Evolutionary conservation across 495 filamentous ascomycete species (phyloP), one percentile per base, ranked within the genome.

Genomic region (Neurospora terricola): DNA sequence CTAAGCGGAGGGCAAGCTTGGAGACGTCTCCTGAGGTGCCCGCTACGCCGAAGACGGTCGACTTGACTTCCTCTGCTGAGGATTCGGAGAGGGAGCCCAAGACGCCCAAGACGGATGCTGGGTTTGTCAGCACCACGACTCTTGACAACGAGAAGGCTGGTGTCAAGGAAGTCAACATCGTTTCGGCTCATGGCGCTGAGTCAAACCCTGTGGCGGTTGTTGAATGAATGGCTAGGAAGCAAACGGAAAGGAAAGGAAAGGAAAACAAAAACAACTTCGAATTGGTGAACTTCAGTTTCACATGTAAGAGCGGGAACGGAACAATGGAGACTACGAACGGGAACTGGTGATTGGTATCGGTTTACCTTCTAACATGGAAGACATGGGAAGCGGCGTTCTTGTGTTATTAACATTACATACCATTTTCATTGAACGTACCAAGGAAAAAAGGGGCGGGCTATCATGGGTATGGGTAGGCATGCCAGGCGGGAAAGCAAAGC

Each of bases 71-170:
- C 0, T 81, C 80, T 0, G 72, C 76, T 4, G 80, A 81, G 12
- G 80, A 79, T 11, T 81, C 76, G 2, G 79, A 80, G 34, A 73
- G 73, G 5, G 78, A 80, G 45, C 80, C 80, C 12, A 76, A 45
- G 38, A 82, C 80, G 8, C 80, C 80, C n/a, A 72, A 72, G 66
- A 77, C 76, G 48, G 76, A 76, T 21, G 72, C 42, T 12, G 76
- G 74, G 9, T 69, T 71, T 38, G 69, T 69, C 30, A 66, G 39
- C 27, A 38, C 69, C 14, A 18, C 27, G 18, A 48, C 27, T 18
- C 38, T 70, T 0, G 69, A 69, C 1, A 42, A 40, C 0, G 48
- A 73, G 23, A 71, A 73, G 69, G 12, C 18, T 14, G 72, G 42
- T 1, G 59, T 40, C 18, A 76, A 76, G 43, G 70, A 70, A 6